Evolutionary conservation across 768 basidiomycete genomes (phyloP), one percentile per base, ranked within the genome.

Genomic region (Cystobasidium ongulense): DNA sequence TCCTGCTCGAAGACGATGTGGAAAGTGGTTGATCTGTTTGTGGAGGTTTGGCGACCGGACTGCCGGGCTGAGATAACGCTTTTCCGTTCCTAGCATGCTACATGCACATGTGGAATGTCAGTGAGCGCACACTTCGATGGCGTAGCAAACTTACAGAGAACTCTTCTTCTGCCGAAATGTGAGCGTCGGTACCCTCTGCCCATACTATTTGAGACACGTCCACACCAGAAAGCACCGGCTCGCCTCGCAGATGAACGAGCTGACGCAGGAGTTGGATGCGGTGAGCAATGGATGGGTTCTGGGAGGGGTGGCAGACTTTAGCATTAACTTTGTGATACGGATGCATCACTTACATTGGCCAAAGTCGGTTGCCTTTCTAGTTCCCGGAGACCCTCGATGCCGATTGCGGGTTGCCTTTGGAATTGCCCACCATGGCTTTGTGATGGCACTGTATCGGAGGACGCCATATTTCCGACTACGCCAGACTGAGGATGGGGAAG

Each of bases 191-290:
- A 1, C 68, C 68, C 29, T 59, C 36, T 10, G 54, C 50, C 68
- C 50, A 59, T 10, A 71, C 68, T 3, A 71, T 54, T 41, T 71
- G 13, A 1, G 52, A 23, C 21, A 71, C 38, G 17, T 71, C 68
- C 7, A 71, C 35, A 8, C 25, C 33, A 1, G 52, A 46, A 25
- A 71, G 68, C 10, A 71, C 54, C 31, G 25, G 23, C 27, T 54
- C 52, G 21, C 68, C 54, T 23, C 68, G 33, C 33, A 71, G 68
- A 25, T 15, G 29, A n/a, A 71, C 68, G 17, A 71, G 54, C 36
- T 71, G 33, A 8, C 36, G n/a, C 25, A 71, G 8, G 5, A 71
- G n/a, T 33, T 59, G 29, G 4, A 71, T 29, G 27, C 68, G 52
- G 33, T 31, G 33, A 10, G 63, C 63, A 15, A 29, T 18, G 43